Conservation (phyloP, 495 filamentous ascomycete genomes). For the Thozetella sp. region DNA sequence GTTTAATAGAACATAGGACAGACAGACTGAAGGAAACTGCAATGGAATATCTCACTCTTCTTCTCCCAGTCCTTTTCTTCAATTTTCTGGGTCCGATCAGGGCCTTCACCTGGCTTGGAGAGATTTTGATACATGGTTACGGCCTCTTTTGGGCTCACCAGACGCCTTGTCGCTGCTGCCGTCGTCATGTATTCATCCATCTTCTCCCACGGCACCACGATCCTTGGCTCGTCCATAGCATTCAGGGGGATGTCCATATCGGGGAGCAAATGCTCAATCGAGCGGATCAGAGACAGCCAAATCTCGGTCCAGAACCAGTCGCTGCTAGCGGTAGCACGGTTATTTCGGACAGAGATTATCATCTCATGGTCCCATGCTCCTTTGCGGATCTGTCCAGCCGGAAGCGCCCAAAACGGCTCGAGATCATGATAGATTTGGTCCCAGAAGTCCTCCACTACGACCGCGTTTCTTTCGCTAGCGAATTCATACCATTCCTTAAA, state of each 20-base stretch:
- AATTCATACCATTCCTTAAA: conserved; percentile 72
- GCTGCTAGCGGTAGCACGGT: conserved; percentile 54
- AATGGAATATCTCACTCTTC: conserved; percentile 38
- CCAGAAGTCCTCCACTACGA: conserved; percentile 72
- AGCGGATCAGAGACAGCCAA: conserved; percentile 57
- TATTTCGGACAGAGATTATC: conserved; percentile 57
- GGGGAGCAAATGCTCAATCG: conserved; percentile 61
- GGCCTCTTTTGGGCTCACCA: conserved; percentile 32
- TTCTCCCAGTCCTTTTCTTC: conserved; percentile 40
- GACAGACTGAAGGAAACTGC: no score
- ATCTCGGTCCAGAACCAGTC: conserved; percentile 67
- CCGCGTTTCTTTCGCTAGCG: conserved; percentile 57
- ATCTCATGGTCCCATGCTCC: conserved; percentile 57
- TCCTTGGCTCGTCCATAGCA: conserved; percentile 67
- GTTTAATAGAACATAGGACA: conserved; percentile 18
- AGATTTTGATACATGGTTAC: conserved; percentile 32
- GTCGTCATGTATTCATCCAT: conserved; percentile 57
- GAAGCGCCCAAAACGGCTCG: conserved; percentile 69
- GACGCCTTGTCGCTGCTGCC: conserved; percentile 48
- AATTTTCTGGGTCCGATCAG: conserved; percentile 20
- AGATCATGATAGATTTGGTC: conserved; percentile 73
- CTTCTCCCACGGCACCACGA: conserved; percentile 68
- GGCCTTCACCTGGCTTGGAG: conserved; percentile 24
- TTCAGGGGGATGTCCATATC: conserved; percentile 76
- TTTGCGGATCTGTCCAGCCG: conserved; percentile 56